These are phyloP conservation scores for Epichloe sibirici DNA, from an alignment of 2,329 filamentous ascomycete species.

Conservation along the genomic window DNA sequence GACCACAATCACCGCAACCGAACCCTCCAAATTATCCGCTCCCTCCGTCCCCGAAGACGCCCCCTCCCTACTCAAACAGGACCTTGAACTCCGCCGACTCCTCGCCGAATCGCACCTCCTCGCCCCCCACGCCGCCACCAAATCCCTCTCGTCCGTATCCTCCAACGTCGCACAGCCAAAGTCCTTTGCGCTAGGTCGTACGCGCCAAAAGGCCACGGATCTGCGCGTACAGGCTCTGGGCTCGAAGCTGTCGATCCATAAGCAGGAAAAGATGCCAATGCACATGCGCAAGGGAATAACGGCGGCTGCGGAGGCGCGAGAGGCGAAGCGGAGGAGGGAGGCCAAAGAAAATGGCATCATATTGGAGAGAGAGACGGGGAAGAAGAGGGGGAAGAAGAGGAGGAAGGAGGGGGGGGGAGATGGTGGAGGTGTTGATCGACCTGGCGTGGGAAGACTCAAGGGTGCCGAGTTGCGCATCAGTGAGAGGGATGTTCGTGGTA, in stretches of 20 bases:
- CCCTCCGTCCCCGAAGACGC: constrained; percentile 42
- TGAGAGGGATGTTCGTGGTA: constrained; percentile 60
- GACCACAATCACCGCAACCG: constrained; percentile 6
- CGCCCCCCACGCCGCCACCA: constrained; percentile 33
- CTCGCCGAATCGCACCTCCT: constrained; percentile 88
- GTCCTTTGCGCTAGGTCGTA: constrained; percentile 48
- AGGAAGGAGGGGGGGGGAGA: constrained; percentile 21
- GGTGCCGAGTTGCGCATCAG: constrained; percentile 71
- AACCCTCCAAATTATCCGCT: constrained; percentile 11
- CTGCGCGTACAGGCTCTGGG: constrained; percentile 72
- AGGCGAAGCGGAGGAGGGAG: constrained; percentile 61
- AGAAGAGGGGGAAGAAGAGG: constrained; percentile 27
- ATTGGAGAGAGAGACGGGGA: constrained; percentile 48
- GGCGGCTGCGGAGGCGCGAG: constrained; percentile 50
- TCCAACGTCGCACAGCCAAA: constrained; percentile 25
- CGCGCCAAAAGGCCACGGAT: constrained; percentile 71
- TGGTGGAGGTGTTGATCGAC: constrained; percentile 58
- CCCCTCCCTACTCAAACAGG: constrained; percentile 69
- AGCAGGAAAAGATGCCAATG: constrained; percentile 83
- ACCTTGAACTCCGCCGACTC: constrained; percentile 81
- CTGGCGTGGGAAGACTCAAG: constrained; percentile 67
- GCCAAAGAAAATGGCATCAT: constrained; percentile 86
- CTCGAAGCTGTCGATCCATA: constrained; percentile 60
- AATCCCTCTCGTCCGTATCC: constrained; percentile 26
- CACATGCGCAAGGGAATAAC: constrained; percentile 74